Evolutionary conservation across 345 rosid species (phyloP), one percentile per base, ranked within the genome.

Genomic region (Pistacia vera): DNA sequence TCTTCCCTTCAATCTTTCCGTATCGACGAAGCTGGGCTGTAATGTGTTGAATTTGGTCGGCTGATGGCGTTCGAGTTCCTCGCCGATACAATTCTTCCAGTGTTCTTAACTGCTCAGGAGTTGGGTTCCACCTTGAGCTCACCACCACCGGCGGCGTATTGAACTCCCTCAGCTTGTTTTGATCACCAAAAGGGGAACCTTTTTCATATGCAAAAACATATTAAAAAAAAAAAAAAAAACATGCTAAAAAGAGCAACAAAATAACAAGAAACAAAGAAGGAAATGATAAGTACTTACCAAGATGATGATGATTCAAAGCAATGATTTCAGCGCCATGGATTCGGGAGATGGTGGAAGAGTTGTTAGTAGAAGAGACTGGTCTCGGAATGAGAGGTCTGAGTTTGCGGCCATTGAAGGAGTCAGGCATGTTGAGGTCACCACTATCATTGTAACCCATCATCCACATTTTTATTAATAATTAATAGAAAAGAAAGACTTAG

Each of bases 1-100:
- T 95, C 80, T 95, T 95, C 46, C 99, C 99, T 89, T 95, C 99
- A 10, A 95, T 95, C 86, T 90, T 95, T 0, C 99, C 99, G 65
- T 87, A 95, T 6, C 96, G 79, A 12, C 94, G 86, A 30, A 95
- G 94, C 85, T 93, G 97, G 10, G 90, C 82, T 1, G 99, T 91
- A 57, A 95, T 95, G 69, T 89, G 90, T 78, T 95, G 98, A 78
- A 95, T 95, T 76, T 95, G 93, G 36, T 95, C 99, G 0, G 99
- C 93, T 1, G 97, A 82, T 6, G 99, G 99, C 5, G 97, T 95
- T 79, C 99, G 84, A 4, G 97, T 95, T 38, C 99, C 99, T 22
- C 86, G 83, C 41, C 89, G 66, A 62, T 95, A 95, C 59, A 95
- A 78, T 73, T 95, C 99, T 81, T 95, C 99, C 0, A 95, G 96